Evolutionary conservation across 2,329 filamentous ascomycete species (phyloP).

Genomic region (Karstenula rhodostoma): DNA sequence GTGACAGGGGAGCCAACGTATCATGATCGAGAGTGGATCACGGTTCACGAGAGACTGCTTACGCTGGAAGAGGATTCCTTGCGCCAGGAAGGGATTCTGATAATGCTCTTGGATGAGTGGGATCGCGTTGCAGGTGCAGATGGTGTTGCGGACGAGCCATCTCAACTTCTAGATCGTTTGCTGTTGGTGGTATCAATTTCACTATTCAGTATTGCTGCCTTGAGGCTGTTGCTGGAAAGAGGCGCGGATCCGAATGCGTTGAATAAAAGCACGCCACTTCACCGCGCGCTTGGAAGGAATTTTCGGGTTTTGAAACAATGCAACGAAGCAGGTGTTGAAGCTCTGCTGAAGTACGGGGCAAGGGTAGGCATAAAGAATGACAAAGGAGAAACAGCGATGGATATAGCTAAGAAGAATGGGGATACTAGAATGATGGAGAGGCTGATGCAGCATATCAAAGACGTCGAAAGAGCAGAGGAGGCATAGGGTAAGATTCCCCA

Average conservation of each 20-base stretch:
- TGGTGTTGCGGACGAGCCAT: not conserved
- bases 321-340: not conserved
- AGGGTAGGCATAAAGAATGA: not conserved
- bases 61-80: not conserved
- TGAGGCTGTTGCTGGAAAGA: slow-evolving; percentile 4
- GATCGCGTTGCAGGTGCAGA: not conserved
- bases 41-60: not conserved
- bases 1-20: no score
- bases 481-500: no score
- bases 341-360: not conserved
- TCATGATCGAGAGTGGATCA: not conserved
- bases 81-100: not conserved
- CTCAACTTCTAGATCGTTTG: not conserved
- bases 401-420: not conserved
- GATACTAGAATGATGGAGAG: not conserved
- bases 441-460: slow-evolving; percentile 2
- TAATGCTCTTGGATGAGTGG: not conserved
- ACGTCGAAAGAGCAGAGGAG: no score
- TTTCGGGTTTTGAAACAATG: not conserved
- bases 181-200: not conserved
- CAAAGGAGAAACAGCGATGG: not conserved
- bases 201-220: not conserved
- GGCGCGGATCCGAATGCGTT: slow-evolving; percentile 2
- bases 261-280: no score
- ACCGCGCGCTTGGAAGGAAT: no score